Base-by-base conservation (phyloP, 1,284 basidiomycete species). In the Trametes versicolor region DNA sequence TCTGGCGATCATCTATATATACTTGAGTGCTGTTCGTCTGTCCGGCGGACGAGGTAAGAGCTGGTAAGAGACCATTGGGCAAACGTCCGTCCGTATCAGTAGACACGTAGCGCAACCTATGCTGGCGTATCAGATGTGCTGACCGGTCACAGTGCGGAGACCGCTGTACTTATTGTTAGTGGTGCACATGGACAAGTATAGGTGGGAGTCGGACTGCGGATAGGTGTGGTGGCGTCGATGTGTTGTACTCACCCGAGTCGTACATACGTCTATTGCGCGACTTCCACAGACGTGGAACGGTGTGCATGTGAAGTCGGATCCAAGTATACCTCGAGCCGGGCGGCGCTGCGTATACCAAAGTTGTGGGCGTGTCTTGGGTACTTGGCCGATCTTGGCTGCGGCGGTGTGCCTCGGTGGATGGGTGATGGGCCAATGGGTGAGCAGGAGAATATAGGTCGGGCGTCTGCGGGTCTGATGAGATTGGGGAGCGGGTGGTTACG, bases 331-430 rank as follows among this genome's bases (percentile, higher is more conserved):
- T 19, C 37, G 12, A 25, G 21, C 37, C 29, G 27, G 39, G 17
- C 54, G 17, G 41, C 15, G 12, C 32, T 29, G 19, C 36, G n/a
- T 6, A 29, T 13, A 17, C 19, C 29, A 19, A 13, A 9, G 32
- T 12, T 6, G 43, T 34, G 29, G 12, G 49, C 17, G 51, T 45
- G 58, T 48, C 58, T 53, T 60, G 58, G 39, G 36, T 27, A 41
- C 61, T 62, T 62, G 61, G 61, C 61, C 54, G 49, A 15, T 48
- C 54, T 57, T 62, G 61, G 61, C 61, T 52, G 53, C 45, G 47
- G 21, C 10, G 34, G 21, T 21, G 52, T 37, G 52, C 52, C 47
- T 41, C 39, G 12, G 47, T 25, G 37, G 12, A 37, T 21, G 48
- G 53, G 9, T 39, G 53, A 21, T 34, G 32, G 50, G 41, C 60